A percentile compares a stretch with the other conserved stretches of the same genome.
Evolutionary conservation across 495 filamentous ascomycete genomes (phyloP).

Genomic region (Penicillium ochrochloron): DNA sequence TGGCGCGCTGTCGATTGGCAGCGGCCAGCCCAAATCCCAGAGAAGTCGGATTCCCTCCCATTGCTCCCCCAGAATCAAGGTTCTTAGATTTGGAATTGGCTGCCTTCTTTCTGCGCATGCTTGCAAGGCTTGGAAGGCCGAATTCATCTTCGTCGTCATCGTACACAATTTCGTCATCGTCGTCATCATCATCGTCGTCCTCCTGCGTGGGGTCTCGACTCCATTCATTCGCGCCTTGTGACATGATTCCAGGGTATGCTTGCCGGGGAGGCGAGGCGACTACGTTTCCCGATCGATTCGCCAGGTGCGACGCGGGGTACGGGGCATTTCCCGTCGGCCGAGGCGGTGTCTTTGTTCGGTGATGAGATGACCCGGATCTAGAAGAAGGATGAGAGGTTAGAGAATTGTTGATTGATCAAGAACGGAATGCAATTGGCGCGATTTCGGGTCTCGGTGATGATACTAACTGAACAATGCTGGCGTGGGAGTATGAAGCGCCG

Average conservation of each 20-base stretch:
- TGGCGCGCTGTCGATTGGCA: conserved; percentile 56
- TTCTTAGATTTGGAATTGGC: conserved; percentile 48
- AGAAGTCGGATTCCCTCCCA: conserved; percentile 33
- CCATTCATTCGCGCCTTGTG: conserved; percentile 78
- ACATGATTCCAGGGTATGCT: conserved; percentile 76
- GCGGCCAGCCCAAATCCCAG: conserved; percentile 38
- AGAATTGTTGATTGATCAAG: not conserved
- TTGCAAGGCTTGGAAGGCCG: conserved; percentile 86
- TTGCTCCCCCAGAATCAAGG: conserved; percentile 48
- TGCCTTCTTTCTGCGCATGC: conserved; percentile 74
- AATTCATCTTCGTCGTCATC: conserved; percentile 95
- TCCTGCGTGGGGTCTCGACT: conserved; percentile 57
- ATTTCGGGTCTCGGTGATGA: conserved; percentile 29
- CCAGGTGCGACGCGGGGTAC: conserved; percentile 54
- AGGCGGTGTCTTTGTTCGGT: conserved; percentile 67
- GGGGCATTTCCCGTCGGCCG: conserved; percentile 44
- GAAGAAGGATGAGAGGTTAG: conserved; percentile 22
- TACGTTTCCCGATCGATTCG: conserved; percentile 55
- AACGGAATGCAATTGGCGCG: not conserved
- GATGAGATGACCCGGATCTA: conserved; percentile 59
- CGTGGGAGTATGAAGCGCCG: conserved; percentile 94
- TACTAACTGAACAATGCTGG: conserved; percentile 88
- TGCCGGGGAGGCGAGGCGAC: conserved; percentile 65
- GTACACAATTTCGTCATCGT: conserved; percentile 70
- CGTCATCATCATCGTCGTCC: conserved; percentile 61